Conservation (phyloP, 495 filamentous ascomycete species). For the Aspergillus kassunensis region DNA sequence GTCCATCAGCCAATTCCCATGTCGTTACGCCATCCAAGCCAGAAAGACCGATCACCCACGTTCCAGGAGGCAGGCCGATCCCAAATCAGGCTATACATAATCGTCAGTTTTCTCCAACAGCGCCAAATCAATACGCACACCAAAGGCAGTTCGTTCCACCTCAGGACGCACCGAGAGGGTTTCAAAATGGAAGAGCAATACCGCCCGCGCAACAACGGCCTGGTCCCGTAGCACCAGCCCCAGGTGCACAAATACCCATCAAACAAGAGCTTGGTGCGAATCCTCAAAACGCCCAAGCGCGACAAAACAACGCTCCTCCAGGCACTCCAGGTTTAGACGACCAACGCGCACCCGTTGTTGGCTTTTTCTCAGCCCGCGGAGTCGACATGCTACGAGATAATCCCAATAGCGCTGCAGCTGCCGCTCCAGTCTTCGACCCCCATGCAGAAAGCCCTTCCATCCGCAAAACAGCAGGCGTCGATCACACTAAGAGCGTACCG, state of each 20-base stretch:
- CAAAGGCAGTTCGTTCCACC: conserved; percentile 21
- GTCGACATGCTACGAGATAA: conserved; percentile 50
- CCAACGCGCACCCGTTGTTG: conserved; percentile 36
- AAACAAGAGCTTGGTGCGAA: conserved; percentile 26
- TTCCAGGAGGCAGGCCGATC: conserved; percentile 21
- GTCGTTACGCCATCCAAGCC: conserved; percentile 43
- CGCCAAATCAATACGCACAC: conserved; percentile 12
- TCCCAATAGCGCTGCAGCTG: conserved; percentile 29
- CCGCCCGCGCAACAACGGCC: conserved; percentile 22
- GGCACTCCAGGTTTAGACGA: conserved; percentile 7
- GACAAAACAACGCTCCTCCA: conserved; percentile 29
- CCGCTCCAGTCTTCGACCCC: conserved; percentile 70
- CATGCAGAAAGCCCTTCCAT: conserved; percentile 81
- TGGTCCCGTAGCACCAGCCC: conserved; percentile 7
- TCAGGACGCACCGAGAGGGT: conserved; percentile 17
- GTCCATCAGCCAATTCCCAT: conserved; percentile 21
- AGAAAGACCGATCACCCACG: conserved; percentile 30
- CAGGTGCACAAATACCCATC: conserved; percentile 18
- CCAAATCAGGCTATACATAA: conserved; percentile 20
- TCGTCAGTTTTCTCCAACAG: conserved; percentile 19
- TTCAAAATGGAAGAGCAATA: conserved; percentile 20
- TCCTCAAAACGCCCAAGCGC: conserved; percentile 23
- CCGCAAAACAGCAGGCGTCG: conserved; percentile 83
- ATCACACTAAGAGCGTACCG: conserved; percentile 69
- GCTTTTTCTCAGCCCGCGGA: conserved; percentile 76